Evolutionary conservation across 192 early-diverging fungal genomes (phyloP), one percentile per base, ranked within the genome.

Genomic region (Mortierella claussenii): DNA sequence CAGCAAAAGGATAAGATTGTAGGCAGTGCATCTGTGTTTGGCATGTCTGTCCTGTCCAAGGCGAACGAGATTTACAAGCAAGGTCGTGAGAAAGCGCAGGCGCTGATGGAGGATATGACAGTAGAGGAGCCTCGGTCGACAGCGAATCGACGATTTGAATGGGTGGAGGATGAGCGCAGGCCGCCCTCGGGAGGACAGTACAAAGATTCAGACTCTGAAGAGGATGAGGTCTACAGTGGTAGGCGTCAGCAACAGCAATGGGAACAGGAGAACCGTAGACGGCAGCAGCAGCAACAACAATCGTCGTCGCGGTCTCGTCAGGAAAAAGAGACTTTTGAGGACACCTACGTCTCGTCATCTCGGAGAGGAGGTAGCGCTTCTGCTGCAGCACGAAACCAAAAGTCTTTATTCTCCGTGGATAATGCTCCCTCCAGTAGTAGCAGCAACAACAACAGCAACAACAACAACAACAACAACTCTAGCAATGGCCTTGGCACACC

Each of bases 11-110:
- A 86, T 28, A 85, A 86, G 45, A 30, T 91, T 11, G 79, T 85
- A 0, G 66, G 82, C 13, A 79, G 83, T 20, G 89, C 89, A 15
- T 84, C 81, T 30, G 81, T 82, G 21, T 67, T 90, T 42, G 91
- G 90, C 33, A 79, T 80, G 28, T 87, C 78, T n/a, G 78, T 92
- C 2, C 86, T 88, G 26, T 86, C 84, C 26, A 90, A 90, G 65
- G 92, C 92, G 6, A 91, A 89, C 59, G 71, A 78, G 23, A 66
- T 92, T 27, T 82, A 90, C 31, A 81, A 89, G 32, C 87, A 89
- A 58, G 82, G 90, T 4, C 65, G 79, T 34, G 86, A 88, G 40
- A 89, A 83, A 31, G 80, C 90, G 21, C 83, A 85, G 51, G 83
- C 84, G 26, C 87, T 87, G 10, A 80, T 86, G 56, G 88, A 86